Evolutionary conservation across 225 moss, liverwort and hornwort genomes (phyloP).

Genomic region (Polytrichum formosum): DNA sequence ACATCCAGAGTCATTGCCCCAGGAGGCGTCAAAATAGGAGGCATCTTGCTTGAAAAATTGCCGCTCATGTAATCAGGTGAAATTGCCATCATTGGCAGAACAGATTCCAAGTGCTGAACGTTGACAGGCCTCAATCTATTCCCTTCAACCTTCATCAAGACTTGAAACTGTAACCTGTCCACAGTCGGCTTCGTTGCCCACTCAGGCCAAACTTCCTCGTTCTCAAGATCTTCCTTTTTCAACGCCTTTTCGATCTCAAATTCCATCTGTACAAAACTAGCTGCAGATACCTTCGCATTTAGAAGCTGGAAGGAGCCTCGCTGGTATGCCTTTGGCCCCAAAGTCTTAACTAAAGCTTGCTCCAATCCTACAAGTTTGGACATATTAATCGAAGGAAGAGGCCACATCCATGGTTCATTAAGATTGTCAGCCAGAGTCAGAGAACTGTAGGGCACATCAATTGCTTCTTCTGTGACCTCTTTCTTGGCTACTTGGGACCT

Average conservation of each 20-base stretch:
- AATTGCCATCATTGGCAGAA: constrained; percentile 34
- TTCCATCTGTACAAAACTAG: constrained; percentile 71
- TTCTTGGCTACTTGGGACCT: constrained; percentile 41
- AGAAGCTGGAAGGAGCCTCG: constrained; percentile 71
- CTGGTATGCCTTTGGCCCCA: constrained; percentile 64
- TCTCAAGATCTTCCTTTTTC: constrained; percentile 28
- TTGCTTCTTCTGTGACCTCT: constrained; percentile 9
- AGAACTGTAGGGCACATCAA: constrained; percentile 18
- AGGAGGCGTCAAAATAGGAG: constrained; percentile 28
- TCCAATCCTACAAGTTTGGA: constrained; percentile 70
- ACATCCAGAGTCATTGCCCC: constrained; percentile 54
- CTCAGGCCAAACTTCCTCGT: constrained; percentile 54
- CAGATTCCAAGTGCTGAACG: constrained; percentile 51
- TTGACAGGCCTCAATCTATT: constrained; percentile 47
- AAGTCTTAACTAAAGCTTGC: constrained; percentile 49
- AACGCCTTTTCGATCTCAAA: constrained; percentile 67
- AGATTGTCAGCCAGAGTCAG: constrained; percentile 37
- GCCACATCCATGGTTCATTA: constrained; percentile 65
- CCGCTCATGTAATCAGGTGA: constrained; percentile 25
- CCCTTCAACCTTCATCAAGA: constrained; percentile 76
- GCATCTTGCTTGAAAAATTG: constrained; percentile 18
- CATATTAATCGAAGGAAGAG: constrained; percentile 71
- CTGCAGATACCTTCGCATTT: constrained; percentile 77
- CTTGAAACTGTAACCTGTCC: constrained; percentile 61
- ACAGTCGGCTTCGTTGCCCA: constrained; percentile 67